Evolutionary conservation across 2,329 filamentous ascomycete species (phyloP).

Genomic region (Emericellopsis atlantica): DNA sequence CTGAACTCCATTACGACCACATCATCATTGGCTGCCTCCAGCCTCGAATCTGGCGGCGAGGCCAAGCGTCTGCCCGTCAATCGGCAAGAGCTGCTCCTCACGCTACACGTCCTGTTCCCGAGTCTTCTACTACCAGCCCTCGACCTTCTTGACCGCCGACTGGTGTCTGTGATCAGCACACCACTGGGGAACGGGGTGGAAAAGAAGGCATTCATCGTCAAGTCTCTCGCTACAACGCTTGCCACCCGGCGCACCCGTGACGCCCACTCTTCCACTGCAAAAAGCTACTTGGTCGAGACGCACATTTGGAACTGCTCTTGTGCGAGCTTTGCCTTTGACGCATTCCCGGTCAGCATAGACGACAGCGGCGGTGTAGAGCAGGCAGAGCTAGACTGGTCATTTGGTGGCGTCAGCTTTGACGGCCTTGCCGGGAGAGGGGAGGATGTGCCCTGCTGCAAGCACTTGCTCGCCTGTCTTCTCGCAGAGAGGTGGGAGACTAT

Average conservation of each 20-base stretch:
- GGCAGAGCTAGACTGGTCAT: slow-evolving; percentile 17
- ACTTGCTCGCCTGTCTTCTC: slow-evolving; percentile 73
- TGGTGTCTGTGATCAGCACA: slow-evolving; percentile 37
- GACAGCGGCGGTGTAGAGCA: not conserved
- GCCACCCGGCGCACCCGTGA: slow-evolving; percentile 8
- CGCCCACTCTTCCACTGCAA: slow-evolving; percentile 4
- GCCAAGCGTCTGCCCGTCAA: slow-evolving; percentile 4
- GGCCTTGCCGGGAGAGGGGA: slow-evolving; percentile 12
- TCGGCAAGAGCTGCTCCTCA: slow-evolving; percentile 51
- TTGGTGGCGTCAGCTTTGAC: slow-evolving; percentile 37
- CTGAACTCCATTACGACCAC: slow-evolving; percentile 23
- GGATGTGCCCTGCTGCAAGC: slow-evolving; percentile 62
- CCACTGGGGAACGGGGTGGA: not conserved
- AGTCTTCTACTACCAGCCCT: slow-evolving; percentile 70
- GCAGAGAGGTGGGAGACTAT: slow-evolving; percentile 49
- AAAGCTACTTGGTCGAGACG: slow-evolving; percentile 58
- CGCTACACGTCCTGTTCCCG: slow-evolving; percentile 77
- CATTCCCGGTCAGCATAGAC: slow-evolving; percentile 32
- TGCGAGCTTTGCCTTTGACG: slow-evolving; percentile 66
- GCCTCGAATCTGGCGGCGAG: not conserved
- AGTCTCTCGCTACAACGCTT: slow-evolving; percentile 10
- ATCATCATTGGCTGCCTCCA: slow-evolving; percentile 4
- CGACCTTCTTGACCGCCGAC: slow-evolving; percentile 69
- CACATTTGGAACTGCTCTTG: slow-evolving; percentile 81
- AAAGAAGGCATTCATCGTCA: slow-evolving; percentile 5